phyloP scores from a whole-genome alignment of 352 stramenopile species.

The Globisporangium acanthophoron region DNA sequence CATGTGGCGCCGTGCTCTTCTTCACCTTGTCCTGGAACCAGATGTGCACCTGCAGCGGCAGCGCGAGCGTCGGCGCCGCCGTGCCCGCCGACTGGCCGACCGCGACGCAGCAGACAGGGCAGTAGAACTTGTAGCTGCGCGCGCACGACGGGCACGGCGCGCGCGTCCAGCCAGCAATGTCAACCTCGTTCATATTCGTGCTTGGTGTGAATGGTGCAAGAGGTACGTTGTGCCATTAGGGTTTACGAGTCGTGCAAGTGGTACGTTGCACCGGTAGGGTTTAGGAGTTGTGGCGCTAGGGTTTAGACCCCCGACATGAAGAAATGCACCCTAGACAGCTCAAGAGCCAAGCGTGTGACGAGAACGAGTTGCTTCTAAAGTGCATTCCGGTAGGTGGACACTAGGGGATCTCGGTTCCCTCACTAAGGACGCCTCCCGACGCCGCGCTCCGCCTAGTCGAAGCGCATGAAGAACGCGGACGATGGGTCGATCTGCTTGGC shows the following conservation, averaged over 20 bases:
- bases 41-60: slow-evolving; percentile 78
- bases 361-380: neutral
- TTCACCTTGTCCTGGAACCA: slow-evolving; percentile 88
- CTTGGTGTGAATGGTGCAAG: neutral
- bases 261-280: too few relatives aligned
- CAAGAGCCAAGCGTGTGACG: too few relatives aligned
- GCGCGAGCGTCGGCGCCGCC: slow-evolving; percentile 40
- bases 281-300: too few relatives aligned
- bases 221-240: neutral
- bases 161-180: slow-evolving; percentile 36
- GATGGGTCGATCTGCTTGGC: slow-evolving; percentile 81
- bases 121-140: slow-evolving; percentile 87
- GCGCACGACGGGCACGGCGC: slow-evolving; percentile 54
- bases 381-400: too few relatives aligned
- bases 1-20: slow-evolving; percentile 86
- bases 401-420: neutral
- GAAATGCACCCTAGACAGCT: too few relatives aligned
- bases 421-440: too few relatives aligned
- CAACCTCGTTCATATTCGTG: neutral
- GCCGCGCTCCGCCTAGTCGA: slow-evolving; percentile 25
- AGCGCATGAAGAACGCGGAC: slow-evolving; percentile 83
- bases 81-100: slow-evolving; percentile 50
- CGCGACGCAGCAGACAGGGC: slow-evolving; percentile 58
- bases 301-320: too few relatives aligned
- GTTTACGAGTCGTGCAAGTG: neutral